Percentiles rank a stretch among this genome's conserved stretches.
phyloP scores from a whole-genome alignment of 108 stramenopile species.

The Cylindrotheca fusiformis region DNA sequence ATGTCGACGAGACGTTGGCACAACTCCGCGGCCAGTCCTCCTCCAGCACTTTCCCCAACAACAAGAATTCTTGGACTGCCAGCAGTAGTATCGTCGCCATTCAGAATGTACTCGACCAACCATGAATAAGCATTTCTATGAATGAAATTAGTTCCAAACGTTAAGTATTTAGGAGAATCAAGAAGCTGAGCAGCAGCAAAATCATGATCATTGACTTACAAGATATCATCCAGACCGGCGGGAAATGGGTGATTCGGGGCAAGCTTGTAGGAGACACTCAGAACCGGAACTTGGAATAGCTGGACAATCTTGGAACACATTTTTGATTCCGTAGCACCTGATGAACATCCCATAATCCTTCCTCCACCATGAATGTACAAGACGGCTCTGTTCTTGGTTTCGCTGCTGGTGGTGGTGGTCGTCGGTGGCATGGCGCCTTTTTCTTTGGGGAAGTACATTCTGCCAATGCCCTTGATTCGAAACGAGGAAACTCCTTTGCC shows the following conservation, averaged over 20 bases:
- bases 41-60: neutral
- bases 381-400: neutral
- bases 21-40: neutral
- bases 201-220: neutral
- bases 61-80: neutral
- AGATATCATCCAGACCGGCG: neutral
- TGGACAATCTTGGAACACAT: neutral
- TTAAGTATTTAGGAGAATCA: neutral
- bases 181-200: neutral
- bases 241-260: neutral
- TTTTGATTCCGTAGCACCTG: neutral
- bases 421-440: neutral
- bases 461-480: neutral
- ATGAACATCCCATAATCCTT: neutral
- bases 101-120: neutral
- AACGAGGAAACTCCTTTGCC: neutral
- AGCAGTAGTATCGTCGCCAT: neutral
- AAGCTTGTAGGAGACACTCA: neutral
- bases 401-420: too few species aligned
- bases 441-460: neutral
- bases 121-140: neutral
- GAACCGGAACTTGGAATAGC: neutral
- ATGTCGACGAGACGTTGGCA: neutral
- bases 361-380: conserved; percentile 1
- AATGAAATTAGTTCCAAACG: too few species aligned